Evolutionary conservation across 208 protist genomes (phyloP), one percentile per base, ranked within the genome.

Genomic region (Hexamita inflata): DNA sequence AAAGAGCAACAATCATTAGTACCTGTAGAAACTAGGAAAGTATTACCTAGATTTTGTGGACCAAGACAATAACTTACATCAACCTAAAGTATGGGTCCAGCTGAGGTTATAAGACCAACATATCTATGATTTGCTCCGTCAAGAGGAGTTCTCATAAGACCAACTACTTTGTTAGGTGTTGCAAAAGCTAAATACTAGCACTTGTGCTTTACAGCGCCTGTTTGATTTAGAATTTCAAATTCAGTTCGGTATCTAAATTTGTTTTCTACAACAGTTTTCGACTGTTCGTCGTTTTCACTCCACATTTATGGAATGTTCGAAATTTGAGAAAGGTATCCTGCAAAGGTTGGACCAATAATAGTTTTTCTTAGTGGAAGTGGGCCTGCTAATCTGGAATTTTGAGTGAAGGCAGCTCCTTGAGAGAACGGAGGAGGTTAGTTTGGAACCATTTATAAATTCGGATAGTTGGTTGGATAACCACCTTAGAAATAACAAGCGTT

Each of bases 341-440:
- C 64, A 70, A 42, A 70, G 15, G 64, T 70, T 11, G 64, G 64
- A 32, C 30, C 64, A 15, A 70, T 9, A n/a, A 70, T 34, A 4
- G 64, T 70, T 9, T 34, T 7, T 11, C 64, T n/a, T 15, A 70
- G 35, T 15, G 64, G 64, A 45, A 42, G 42, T 7, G 64, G 64
- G 9, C 64, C 64, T 70, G 64, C 64, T 49, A 70, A 38, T n/a
- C 38, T 70, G 11, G 64, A 34, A 49, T 70, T 70, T n/a, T 45
- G 19, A 70, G 4, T 45, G 42, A 45, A 70, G 24, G 9, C 24
- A 15, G 60, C 24, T 24, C 60, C 60, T 34, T 66, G 60, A 15
- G 34, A 30, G 15, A 66, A 45, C 28, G 64, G 11, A 57, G 9
- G 2, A 49, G n/a, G 2, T n/a, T n/a, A n/a, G n/a, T n/a, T n/a